Evolutionary conservation across 202 grass and related monocot species (phyloP).

Genomic region (Zizania palustris): DNA sequence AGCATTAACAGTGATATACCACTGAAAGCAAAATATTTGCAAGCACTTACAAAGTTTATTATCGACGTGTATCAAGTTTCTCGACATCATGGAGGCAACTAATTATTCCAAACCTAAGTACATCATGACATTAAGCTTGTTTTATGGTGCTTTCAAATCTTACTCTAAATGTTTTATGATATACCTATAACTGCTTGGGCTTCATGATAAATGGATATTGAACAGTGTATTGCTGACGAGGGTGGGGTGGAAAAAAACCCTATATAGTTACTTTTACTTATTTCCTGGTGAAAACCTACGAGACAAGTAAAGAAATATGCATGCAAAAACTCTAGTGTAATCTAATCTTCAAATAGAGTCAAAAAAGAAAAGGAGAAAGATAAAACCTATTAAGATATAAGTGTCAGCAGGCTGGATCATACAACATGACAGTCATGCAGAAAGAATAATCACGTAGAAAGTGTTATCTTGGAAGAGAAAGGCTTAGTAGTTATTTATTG

Average conservation of each 20-base stretch:
- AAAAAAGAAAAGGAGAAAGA: not conserved
- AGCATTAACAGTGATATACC: not conserved
- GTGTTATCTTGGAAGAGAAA: constrained; percentile 33
- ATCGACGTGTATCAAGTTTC: not conserved
- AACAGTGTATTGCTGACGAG: not conserved
- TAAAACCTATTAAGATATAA: not conserved
- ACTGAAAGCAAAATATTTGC: not conserved
- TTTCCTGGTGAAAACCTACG: constrained; percentile 13
- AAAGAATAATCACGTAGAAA: constrained; percentile 7
- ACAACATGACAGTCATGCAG: not conserved
- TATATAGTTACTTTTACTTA: constrained; percentile 9
- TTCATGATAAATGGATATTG: not conserved
- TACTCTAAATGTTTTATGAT: constrained; percentile 23
- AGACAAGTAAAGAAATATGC: constrained; percentile 29
- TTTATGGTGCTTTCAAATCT: constrained; percentile 12
- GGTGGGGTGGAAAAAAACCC: not conserved
- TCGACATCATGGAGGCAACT: not conserved
- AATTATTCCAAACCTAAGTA: not conserved
- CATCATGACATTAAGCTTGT: constrained; percentile 6
- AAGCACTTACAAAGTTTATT: not conserved
- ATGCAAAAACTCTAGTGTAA: constrained; percentile 21
- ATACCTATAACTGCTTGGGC: constrained; percentile 5
- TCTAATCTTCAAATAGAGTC: not conserved
- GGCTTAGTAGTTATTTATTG: constrained; percentile 22
- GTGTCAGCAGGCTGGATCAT: not conserved